Evolutionary conservation across 1,284 basidiomycete species (phyloP).

Genomic region (Ustilago xerochloae): DNA sequence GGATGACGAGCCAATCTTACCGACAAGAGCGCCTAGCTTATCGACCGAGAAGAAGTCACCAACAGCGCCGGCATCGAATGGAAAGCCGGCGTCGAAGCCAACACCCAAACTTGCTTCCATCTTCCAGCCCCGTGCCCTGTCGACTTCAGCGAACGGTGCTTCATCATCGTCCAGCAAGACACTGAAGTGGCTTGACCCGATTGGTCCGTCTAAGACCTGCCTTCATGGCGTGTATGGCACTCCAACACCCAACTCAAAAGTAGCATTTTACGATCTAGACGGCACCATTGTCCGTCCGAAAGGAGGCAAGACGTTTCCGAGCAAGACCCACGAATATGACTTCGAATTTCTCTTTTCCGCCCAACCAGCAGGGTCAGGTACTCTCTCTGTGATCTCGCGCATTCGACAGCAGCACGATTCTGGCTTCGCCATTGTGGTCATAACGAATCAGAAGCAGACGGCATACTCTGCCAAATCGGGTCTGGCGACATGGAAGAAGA

Average conservation of each 20-base stretch:
- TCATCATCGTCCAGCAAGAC: background rate
- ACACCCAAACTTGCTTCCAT: slow-evolving; percentile 37
- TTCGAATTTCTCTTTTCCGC: slow-evolving; percentile 38
- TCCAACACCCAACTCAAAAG: slow-evolving; percentile 25
- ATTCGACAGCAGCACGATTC: slow-evolving; percentile 26
- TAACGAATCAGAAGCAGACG: slow-evolving; percentile 56
- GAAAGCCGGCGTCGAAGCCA: background rate
- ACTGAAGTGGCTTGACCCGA: slow-evolving; percentile 38
- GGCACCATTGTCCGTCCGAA: slow-evolving; percentile 56
- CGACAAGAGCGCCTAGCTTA: slow-evolving; percentile 3
- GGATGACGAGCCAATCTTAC: slow-evolving; percentile 9
- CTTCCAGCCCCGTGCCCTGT: slow-evolving; percentile 23
- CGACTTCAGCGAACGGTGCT: background rate
- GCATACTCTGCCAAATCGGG: slow-evolving; percentile 16
- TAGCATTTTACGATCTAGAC: slow-evolving; percentile 59
- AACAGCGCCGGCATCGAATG: background rate
- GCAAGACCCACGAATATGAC: slow-evolving; percentile 52
- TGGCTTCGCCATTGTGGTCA: slow-evolving; percentile 40
- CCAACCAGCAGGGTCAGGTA: background rate
- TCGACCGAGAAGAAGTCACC: background rate
- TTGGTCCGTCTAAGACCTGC: slow-evolving; percentile 30
- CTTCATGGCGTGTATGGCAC: slow-evolving; percentile 39
- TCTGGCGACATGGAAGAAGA: slow-evolving; percentile 51
- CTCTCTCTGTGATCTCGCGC: slow-evolving; percentile 11
- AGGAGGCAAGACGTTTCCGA: slow-evolving; percentile 44